Percentiles rank a stretch among this genome's conserved stretches.
Evolutionary conservation across 2,329 filamentous ascomycete genomes (phyloP).

Genomic region (Knufia fluminis): DNA sequence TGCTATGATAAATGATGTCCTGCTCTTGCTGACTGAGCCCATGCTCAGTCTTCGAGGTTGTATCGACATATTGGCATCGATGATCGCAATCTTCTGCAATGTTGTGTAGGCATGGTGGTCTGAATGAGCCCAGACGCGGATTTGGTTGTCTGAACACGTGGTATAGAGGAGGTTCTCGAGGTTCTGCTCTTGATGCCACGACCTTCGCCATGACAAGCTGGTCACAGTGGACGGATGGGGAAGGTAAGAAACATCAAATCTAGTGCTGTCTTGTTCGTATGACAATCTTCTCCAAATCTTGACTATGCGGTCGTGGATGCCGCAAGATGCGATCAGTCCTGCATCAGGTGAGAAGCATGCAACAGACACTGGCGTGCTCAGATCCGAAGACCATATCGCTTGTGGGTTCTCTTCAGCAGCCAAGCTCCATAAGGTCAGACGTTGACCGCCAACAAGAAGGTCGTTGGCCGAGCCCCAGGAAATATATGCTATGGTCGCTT

Average conservation of each 20-base stretch:
- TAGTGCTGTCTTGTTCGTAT: slow-evolving; percentile 71
- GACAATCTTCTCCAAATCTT: slow-evolving; percentile 88
- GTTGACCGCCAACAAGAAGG: slow-evolving; percentile 64
- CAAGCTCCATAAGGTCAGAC: slow-evolving; percentile 59
- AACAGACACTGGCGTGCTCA: slow-evolving; percentile 65
- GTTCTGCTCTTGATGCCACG: slow-evolving; percentile 65
- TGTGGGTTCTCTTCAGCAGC: slow-evolving; percentile 29
- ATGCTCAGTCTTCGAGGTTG: slow-evolving; percentile 43
- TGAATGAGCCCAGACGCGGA: slow-evolving; percentile 75
- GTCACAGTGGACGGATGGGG: slow-evolving; percentile 76
- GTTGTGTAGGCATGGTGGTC: slow-evolving; percentile 63
- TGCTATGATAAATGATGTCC: slow-evolving; percentile 75
- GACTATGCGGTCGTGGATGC: slow-evolving; percentile 68
- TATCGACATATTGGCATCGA: slow-evolving; percentile 67
- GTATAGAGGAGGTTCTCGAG: slow-evolving; percentile 86
- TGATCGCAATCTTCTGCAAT: slow-evolving; percentile 68
- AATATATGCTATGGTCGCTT: slow-evolving; percentile 46
- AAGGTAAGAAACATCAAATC: slow-evolving; percentile 86
- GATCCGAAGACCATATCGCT: slow-evolving; percentile 61
- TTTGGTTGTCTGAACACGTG: slow-evolving; percentile 66
- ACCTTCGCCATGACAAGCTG: slow-evolving; percentile 74
- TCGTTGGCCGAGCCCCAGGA: slow-evolving; percentile 87
- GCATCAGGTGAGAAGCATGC: slow-evolving; percentile 80
- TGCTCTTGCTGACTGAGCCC: slow-evolving; percentile 33
- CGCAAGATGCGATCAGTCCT: slow-evolving; percentile 72